Base-by-base conservation (phyloP, 805 yeast species). In the Lipomyces chichibuensis region DNA sequence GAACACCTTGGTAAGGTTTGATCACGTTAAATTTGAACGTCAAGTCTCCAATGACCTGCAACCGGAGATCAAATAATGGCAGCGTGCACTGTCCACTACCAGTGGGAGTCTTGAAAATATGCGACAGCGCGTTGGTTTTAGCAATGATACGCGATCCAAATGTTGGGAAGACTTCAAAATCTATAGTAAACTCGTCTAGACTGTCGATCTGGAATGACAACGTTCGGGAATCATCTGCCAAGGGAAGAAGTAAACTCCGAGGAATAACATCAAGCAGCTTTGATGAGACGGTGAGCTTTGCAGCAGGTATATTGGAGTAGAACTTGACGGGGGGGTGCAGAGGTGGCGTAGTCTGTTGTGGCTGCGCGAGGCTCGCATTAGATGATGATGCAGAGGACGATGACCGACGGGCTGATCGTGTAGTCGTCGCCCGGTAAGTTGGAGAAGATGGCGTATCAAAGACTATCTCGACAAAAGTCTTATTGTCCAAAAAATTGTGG, bases 111-210 rank as follows among this genome's bases (percentile, higher is more conserved):
- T 73, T 81, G 68, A 88, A 82, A 1, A 84, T 76, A 63, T 83
- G 82, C 0, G 92, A 83, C 62, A 92, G 81, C 1, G 95, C 91
- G 0, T 96, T 87, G 0, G 98, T 85, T 74, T 93, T 94, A 2
- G 97, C 97, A 62, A 94, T 88, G 64, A 94, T 80, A 69, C 97
- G 85, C 0, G 98, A 92, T 29, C 99, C 99, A 79, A 92, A 95
- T 7, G 94, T 90, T 0, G 99, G 98, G 77, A 89, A 93, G 13
- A 95, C 84, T 77, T 95, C 98, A 82, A 76, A 17, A 79, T 80
- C 65, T 79, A 75, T 3, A 74, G 68, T 27, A 35, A 71, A 71
- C 43, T 65, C 62, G 23, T 70, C 73, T 7, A 68, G 23, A 35
- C 60, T 53, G 39, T 68, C 73, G 20, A 69, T 57, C 57, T 70